Base-by-base conservation (phyloP, 495 filamentous ascomycete genomes). In the Aspergillus mulundensis region DNA sequence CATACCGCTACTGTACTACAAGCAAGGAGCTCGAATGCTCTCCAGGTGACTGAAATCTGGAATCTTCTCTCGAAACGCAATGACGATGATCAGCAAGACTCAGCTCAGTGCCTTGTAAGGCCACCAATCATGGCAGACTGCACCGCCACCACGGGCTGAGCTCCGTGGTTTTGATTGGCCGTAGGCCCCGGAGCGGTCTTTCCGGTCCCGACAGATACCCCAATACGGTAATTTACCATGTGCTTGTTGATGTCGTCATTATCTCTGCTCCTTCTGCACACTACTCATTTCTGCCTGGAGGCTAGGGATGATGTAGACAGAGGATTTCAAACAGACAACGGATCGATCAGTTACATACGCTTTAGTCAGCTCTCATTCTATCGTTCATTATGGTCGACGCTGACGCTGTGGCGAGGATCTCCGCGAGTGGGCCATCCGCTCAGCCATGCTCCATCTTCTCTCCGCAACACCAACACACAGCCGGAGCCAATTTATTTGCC, bases 161-260 rank as follows among this genome's bases (percentile, higher is more conserved):
- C 2, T 8, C 6, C 25, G 12, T n/a, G 8, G 10, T 8, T 14
- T 12, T 18, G 30, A 32, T 50, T 50, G 18, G 30, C 18, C 15
- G 46, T 15, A n/a, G 19, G 44, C 12, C 15, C 39, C 42, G 41
- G 52, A 36, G n/a, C 19, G 12, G 15, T 25, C 4, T 11, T 11
- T 40, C 43, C 23, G 40, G 30, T 32, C 8, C n/a, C 25, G 24
- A 11, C 7, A 34, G 23, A 11, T 10, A 20, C 23, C 19, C 40
- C 36, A 44, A 43, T 52, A 53, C 39, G 24, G 48, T 43, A 43
- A 43, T 4, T 43, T 44, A 44, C 11, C 50, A 23, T n/a, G 23
- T 46, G 24, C 15, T 15, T 1, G 5, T 7, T 8, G 8, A 28
- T 28, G 25, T 28, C 25, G 25, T 28, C 25, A 28, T 28, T 28